Base-by-base conservation (phyloP, 2,329 filamentous ascomycete genomes). In the Cadophora malorum region DNA sequence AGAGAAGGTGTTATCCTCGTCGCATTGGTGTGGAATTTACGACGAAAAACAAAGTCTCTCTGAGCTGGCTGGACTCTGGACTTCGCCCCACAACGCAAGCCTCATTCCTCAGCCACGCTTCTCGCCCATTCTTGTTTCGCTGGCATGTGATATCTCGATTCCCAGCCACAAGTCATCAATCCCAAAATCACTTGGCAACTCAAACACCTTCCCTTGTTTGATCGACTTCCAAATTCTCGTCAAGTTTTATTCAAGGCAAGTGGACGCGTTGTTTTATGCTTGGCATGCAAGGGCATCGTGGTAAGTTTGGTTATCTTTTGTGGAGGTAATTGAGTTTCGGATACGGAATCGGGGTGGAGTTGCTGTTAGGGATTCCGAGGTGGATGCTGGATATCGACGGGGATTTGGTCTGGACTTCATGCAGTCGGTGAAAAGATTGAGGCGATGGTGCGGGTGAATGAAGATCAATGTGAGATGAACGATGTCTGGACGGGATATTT, bases 211-310 rank as follows among this genome's bases (percentile, higher is more conserved):
- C 10, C 45, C 6, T n/a, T 21, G 45, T 49, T 49, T 49, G 45
- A 49, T 49, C 45, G 45, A 45, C 41, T 45, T 45, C 3, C 16
- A 19, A 14, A 12, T 45, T 45, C 3, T 14, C 12, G 1, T 45
- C 8, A 6, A 2, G 19, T 16, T 45, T 12, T 16, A 45, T 45
- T 45, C 41, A 19, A 10, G 23, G 23, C 23, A 28, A 28, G 50
- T 53, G 35, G 50, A 53, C 50, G 21, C 50, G 23, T 31, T 53
- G 10, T 55, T 19, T 33, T 31, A 19, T 31, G 28, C 52, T 33
- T 55, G 52, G 52, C 52, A 55, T 55, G 52, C 52, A 55, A 55
- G 28, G 52, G 28, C 12, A 55, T 55, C 28, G 52, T 33, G 52
- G 28, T 19, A 33, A 12, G 6, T 55, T 31, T 31, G 25, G 12